Conservation (phyloP, 139 green algal genomes). For the Chlamydomonas sp. region DNA sequence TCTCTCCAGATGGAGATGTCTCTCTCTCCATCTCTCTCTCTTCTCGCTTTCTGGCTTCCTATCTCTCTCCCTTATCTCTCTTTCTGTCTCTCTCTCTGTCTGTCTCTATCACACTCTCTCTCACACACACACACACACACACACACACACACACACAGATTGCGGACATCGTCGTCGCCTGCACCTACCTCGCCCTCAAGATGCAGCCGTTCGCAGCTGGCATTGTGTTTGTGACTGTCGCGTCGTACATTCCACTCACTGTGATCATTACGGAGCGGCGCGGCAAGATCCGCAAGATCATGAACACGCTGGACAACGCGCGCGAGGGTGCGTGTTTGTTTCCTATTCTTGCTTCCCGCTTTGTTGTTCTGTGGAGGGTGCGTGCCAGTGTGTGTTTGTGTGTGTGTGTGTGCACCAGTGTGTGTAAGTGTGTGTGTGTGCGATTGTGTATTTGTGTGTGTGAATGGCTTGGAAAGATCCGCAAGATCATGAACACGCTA, state of each 20-base stretch:
- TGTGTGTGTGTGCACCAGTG: too few species aligned
- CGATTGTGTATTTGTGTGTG: too few species aligned
- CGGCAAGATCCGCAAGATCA: conserved; percentile 49
- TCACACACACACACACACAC: too few species aligned
- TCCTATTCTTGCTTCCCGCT: background rate
- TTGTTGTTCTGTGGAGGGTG: conserved; percentile 3
- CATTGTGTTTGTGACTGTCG: conserved; percentile 71
- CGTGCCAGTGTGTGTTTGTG: conserved; percentile 75
- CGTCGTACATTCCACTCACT: conserved; percentile 74
- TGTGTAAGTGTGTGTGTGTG: too few species aligned
- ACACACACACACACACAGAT: background rate
- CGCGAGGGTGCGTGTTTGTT: too few species aligned
- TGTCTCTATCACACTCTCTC: too few species aligned
- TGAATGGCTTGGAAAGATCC: conserved; percentile 65
- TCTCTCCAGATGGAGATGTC: too few species aligned
- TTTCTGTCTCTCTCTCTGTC: too few species aligned
- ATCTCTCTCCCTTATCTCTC: too few species aligned
- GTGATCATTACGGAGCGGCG: conserved; percentile 74
- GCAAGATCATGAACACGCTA: conserved; percentile 53
- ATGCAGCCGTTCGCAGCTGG: conserved; percentile 61
- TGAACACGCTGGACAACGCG: conserved; percentile 69
- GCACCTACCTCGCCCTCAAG: conserved; percentile 34
- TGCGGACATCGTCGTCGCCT: conserved; percentile 63
- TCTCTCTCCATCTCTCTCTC: too few species aligned
- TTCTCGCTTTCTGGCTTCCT: too few species aligned